Evolutionary conservation across 768 basidiomycete species (phyloP).

Genomic region (Collybia sordida): DNA sequence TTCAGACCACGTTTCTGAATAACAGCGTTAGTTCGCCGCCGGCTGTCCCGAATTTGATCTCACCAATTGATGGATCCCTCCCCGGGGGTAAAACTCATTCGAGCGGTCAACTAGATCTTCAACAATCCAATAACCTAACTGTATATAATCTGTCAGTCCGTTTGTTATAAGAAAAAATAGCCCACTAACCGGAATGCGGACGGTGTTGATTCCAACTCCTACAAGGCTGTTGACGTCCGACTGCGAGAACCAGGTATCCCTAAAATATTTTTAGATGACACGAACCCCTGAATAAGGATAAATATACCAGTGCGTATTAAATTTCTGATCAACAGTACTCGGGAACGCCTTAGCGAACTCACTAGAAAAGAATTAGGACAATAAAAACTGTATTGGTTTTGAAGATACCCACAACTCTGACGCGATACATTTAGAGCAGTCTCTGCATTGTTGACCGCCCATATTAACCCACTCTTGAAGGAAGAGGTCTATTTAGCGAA

Average conservation of each 20-base stretch:
- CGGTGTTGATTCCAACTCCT: slow-evolving; percentile 65
- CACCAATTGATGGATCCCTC: slow-evolving; percentile 68
- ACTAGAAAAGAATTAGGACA: slow-evolving; percentile 29
- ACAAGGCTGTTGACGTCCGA: slow-evolving; percentile 55
- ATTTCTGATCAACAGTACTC: slow-evolving; percentile 51
- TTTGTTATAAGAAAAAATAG: not conserved
- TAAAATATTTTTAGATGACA: slow-evolving; percentile 15
- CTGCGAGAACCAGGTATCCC: slow-evolving; percentile 73
- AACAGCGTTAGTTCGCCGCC: not conserved
- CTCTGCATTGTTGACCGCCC: slow-evolving; percentile 64
- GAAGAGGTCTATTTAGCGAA: not conserved
- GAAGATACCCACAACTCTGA: slow-evolving; percentile 57
- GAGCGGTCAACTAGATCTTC: slow-evolving; percentile 65
- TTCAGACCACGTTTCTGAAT: slow-evolving; percentile 59
- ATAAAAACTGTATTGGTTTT: not conserved
- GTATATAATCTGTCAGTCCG: not conserved
- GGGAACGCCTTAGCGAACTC: slow-evolving; percentile 62
- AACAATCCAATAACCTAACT: slow-evolving; percentile 85
- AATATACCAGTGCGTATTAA: slow-evolving; percentile 63
- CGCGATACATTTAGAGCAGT: slow-evolving; percentile 63
- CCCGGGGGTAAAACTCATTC: slow-evolving; percentile 65
- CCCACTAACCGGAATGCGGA: slow-evolving; percentile 66
- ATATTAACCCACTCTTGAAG: slow-evolving; percentile 64
- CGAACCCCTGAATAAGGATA: not conserved
- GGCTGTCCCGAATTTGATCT: slow-evolving; percentile 14